phyloP scores from a whole-genome alignment of 2,329 filamentous ascomycete genomes.

The Zopfia rhizophila region DNA sequence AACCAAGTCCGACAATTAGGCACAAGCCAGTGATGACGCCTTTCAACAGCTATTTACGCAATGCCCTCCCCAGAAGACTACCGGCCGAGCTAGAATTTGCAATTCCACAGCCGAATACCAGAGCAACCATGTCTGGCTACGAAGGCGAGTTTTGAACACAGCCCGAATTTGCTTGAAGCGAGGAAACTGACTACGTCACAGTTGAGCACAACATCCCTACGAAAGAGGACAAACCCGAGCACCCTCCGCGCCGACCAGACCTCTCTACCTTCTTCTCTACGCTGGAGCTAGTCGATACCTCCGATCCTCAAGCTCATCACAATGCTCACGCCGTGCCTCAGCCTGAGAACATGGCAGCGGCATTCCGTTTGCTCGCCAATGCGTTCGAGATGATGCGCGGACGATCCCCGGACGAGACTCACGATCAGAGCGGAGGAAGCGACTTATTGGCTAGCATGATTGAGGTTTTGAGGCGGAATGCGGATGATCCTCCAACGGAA shows the following conservation, averaged over 20 bases:
- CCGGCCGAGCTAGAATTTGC: constrained; percentile 4
- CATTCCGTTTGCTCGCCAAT: constrained; percentile 69
- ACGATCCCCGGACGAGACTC: constrained; percentile 44
- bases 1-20: too few relatives aligned
- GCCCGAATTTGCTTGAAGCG: constrained; percentile 6
- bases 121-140: constrained; percentile 57
- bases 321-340: constrained; percentile 69
- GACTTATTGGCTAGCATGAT: constrained; percentile 67
- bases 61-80: constrained; percentile 10
- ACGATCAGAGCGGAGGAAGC: constrained; percentile 31
- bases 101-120: constrained; percentile 1
- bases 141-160: constrained; percentile 49
- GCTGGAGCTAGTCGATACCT: constrained; percentile 67
- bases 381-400: constrained; percentile 68
- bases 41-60: neutral
- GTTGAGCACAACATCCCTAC: constrained; percentile 61
- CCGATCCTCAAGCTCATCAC: constrained; percentile 59
- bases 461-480: constrained; percentile 62
- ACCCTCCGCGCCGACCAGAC: constrained; percentile 66
- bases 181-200: constrained; percentile 34
- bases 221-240: constrained; percentile 47
- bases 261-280: constrained; percentile 73
- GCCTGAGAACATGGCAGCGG: constrained; percentile 69
- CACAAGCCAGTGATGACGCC: constrained; percentile 8
- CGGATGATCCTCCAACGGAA: constrained; percentile 68